phyloP scores from a whole-genome alignment of 1,139 yeast genomes.

The Diutina pseudorugosa region DNA sequence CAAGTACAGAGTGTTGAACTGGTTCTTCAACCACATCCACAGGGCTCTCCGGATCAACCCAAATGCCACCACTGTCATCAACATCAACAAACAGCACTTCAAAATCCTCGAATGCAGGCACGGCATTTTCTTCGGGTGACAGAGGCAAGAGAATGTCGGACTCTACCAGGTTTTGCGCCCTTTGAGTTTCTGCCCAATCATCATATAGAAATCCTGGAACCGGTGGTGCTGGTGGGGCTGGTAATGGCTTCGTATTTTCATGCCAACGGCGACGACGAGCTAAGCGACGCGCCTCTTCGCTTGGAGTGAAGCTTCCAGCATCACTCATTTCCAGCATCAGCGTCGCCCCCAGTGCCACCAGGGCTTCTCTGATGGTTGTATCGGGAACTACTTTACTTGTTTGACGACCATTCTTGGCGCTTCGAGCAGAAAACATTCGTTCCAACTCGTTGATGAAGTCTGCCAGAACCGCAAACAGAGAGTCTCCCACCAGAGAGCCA shows the following conservation, averaged over 20 bases:
- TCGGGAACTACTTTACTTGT: neutral
- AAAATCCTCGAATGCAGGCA: neutral
- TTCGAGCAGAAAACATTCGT: slow-evolving; percentile 1
- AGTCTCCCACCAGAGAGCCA: neutral
- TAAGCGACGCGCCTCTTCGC: neutral
- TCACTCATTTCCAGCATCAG: neutral
- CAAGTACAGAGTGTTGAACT: neutral
- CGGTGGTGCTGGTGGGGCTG: slow-evolving; percentile 15
- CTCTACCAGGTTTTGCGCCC: neutral
- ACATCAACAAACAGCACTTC: neutral
- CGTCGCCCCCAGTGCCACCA: neutral
- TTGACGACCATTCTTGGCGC: neutral
- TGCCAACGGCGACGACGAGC: slow-evolving; percentile 4
- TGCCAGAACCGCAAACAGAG: slow-evolving; percentile 3
- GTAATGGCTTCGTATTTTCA: slow-evolving; percentile 12
- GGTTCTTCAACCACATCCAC: neutral
- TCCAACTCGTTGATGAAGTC: slow-evolving; percentile 3
- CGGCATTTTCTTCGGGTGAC: neutral
- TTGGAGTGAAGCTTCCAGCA: neutral
- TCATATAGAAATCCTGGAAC: slow-evolving; percentile 1
- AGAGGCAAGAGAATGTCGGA: neutral
- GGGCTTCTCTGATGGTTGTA: neutral
- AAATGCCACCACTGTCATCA: neutral
- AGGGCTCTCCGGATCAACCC: neutral
- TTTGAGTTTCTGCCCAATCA: neutral